Evolutionary conservation across 1,139 yeast genomes (phyloP).

Genomic region (Kluyveromyces marxianus): DNA sequence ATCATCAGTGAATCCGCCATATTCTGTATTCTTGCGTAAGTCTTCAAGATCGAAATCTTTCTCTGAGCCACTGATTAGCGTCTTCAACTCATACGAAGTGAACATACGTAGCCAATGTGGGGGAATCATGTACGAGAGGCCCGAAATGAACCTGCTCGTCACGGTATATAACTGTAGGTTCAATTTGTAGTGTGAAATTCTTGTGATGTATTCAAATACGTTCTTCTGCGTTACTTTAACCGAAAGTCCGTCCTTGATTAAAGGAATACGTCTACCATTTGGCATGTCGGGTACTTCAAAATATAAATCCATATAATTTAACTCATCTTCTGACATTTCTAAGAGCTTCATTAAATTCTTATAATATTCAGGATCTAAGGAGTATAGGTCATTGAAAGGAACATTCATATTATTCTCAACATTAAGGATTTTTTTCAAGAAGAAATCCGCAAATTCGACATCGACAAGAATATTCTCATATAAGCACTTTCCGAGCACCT

Average conservation of each 20-base stretch:
- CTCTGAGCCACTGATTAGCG: slow-evolving; percentile 77
- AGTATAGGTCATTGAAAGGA: slow-evolving; percentile 71
- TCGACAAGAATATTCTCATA: slow-evolving; percentile 79
- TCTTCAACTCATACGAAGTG: slow-evolving; percentile 74
- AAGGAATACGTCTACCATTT: slow-evolving; percentile 40
- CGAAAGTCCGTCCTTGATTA: slow-evolving; percentile 53
- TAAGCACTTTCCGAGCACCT: slow-evolving; percentile 81
- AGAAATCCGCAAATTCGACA: slow-evolving; percentile 80
- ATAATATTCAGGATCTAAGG: slow-evolving; percentile 64
- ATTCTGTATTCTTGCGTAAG: slow-evolving; percentile 52
- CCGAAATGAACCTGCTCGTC: slow-evolving; percentile 58
- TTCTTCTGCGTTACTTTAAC: slow-evolving; percentile 53
- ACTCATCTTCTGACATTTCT: slow-evolving; percentile 48
- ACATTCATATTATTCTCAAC: slow-evolving; percentile 25
- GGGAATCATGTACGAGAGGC: slow-evolving; percentile 60
- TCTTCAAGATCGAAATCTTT: slow-evolving; percentile 64
- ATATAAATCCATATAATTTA: slow-evolving; percentile 51
- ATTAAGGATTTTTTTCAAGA: slow-evolving; percentile 57
- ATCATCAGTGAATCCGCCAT: slow-evolving; percentile 57
- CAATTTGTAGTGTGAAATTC: slow-evolving; percentile 70
- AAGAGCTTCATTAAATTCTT: slow-evolving; percentile 56
- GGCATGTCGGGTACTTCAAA: slow-evolving; percentile 44
- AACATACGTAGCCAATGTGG: slow-evolving; percentile 79
- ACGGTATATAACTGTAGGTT: slow-evolving; percentile 56
- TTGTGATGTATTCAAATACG: slow-evolving; percentile 66